Evolutionary conservation across 805 yeast species (phyloP).

Genomic region (Wickerhamiella brachini): DNA sequence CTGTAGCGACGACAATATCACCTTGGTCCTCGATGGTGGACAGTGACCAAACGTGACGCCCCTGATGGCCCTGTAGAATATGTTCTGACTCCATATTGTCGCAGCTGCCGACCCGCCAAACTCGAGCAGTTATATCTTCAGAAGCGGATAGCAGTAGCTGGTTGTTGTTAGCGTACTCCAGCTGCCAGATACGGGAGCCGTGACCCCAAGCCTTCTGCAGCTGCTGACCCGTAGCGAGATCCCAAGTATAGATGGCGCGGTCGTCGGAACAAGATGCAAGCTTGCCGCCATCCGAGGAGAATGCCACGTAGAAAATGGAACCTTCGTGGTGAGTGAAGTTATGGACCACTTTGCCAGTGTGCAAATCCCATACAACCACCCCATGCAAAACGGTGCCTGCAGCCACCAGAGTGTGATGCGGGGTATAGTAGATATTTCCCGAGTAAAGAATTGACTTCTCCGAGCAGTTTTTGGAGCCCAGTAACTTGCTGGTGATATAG

Average conservation of each 20-base stretch:
- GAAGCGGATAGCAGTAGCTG: conserved; percentile 48
- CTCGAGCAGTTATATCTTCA: conserved; percentile 75
- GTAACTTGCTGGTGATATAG: conserved; percentile 18
- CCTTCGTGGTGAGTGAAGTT: conserved; percentile 73
- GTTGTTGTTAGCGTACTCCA: conserved; percentile 37
- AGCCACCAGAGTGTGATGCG: conserved; percentile 40
- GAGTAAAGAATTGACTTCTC: conserved; percentile 81
- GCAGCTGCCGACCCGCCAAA: conserved; percentile 37
- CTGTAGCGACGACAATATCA: conserved; percentile 50
- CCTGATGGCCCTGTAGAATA: conserved; percentile 58
- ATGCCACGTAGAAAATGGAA: conserved; percentile 68
- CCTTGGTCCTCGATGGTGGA: conserved; percentile 33
- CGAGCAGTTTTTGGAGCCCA: conserved; percentile 31
- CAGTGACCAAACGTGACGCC: conserved; percentile 68
- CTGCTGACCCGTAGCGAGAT: conserved; percentile 39
- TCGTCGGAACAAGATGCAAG: conserved; percentile 87
- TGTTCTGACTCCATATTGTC: conserved; percentile 29
- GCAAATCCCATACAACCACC: conserved; percentile 54
- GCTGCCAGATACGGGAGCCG: conserved; percentile 82
- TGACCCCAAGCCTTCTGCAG: conserved; percentile 93
- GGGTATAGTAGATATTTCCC: conserved; percentile 47
- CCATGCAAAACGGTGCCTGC: conserved; percentile 95
- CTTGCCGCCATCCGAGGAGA: conserved; percentile 40
- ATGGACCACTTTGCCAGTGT: conserved; percentile 31
- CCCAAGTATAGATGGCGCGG: conserved; percentile 71